phyloP scores from a whole-genome alignment of 2,329 filamentous ascomycete species.

The Verticillium alfalfae region DNA sequence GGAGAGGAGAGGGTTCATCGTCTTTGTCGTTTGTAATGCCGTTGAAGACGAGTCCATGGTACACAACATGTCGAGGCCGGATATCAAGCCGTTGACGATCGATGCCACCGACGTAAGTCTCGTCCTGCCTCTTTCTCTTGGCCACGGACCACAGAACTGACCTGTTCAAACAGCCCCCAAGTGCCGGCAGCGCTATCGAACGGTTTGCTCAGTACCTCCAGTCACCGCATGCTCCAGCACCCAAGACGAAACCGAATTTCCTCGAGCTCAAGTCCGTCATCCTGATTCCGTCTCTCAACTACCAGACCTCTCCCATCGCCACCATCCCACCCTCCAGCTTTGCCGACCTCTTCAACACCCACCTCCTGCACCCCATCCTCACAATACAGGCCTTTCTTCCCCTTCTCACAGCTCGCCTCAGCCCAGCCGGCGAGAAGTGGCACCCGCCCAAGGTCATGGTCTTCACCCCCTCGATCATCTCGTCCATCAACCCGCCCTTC shows the following conservation, averaged over 20 bases:
- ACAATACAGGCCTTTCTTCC: slow-evolving; percentile 87
- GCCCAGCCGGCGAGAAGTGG: slow-evolving; percentile 43
- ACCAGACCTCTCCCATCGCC: slow-evolving; percentile 77
- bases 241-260: slow-evolving; percentile 69
- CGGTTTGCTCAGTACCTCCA: slow-evolving; percentile 68
- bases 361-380: slow-evolving; percentile 82
- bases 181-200: slow-evolving; percentile 62
- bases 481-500: slow-evolving; percentile 73
- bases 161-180: slow-evolving; percentile 49
- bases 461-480: slow-evolving; percentile 74
- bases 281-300: slow-evolving; percentile 74
- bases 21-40: slow-evolving; percentile 84
- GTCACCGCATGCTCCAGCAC: slow-evolving; percentile 68
- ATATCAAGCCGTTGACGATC: slow-evolving; percentile 76
- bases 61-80: slow-evolving; percentile 67
- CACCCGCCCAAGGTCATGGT: slow-evolving; percentile 64
- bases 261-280: slow-evolving; percentile 75
- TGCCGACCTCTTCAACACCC: slow-evolving; percentile 87
- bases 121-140: slow-evolving; percentile 1
- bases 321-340: slow-evolving; percentile 79
- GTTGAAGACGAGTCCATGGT: slow-evolving; percentile 79
- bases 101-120: slow-evolving; percentile 71
- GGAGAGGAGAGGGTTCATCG: slow-evolving; percentile 86
- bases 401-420: slow-evolving; percentile 60
- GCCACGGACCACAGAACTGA: neutral